A percentile compares a stretch with the other conserved stretches of the same genome.
Conservation (phyloP, 371 early-diverging fungal genomes). For the Mucor saturninus region DNA sequence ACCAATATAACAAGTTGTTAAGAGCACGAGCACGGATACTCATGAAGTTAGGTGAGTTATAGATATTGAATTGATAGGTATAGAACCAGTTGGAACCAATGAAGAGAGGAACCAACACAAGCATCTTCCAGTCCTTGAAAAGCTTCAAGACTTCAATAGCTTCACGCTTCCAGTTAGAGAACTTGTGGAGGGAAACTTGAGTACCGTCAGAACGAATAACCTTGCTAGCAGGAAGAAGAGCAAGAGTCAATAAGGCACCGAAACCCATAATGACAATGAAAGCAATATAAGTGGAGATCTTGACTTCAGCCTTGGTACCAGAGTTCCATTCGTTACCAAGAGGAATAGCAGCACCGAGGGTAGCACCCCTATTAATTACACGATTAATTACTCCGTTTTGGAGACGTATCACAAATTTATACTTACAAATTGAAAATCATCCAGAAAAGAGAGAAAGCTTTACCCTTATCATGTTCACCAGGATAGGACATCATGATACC, state of each 20-base stretch:
- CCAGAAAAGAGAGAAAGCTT: slow-evolving; percentile 74
- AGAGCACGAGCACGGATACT: slow-evolving; percentile 62
- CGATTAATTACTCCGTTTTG: slow-evolving; percentile 59
- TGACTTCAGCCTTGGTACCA: slow-evolving; percentile 15
- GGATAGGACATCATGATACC: slow-evolving; percentile 85
- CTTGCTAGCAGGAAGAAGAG: slow-evolving; percentile 62
- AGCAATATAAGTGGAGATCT: slow-evolving; percentile 61
- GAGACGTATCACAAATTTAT: neutral
- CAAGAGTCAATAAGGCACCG: slow-evolving; percentile 61
- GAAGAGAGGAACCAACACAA: slow-evolving; percentile 69
- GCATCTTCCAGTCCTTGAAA: slow-evolving; percentile 71
- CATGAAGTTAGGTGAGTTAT: slow-evolving; percentile 53
- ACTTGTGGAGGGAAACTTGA: slow-evolving; percentile 60
- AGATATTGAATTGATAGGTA: slow-evolving; percentile 64
- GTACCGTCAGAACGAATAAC: slow-evolving; percentile 72
- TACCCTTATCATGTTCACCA: slow-evolving; percentile 73
- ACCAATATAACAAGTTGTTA: slow-evolving; percentile 75
- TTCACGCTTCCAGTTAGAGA: slow-evolving; percentile 62
- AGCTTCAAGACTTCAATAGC: slow-evolving; percentile 60
- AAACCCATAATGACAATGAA: slow-evolving; percentile 69
- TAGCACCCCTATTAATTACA: slow-evolving; percentile 57
- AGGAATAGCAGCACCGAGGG: slow-evolving; percentile 73
- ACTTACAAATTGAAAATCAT: slow-evolving; percentile 71
- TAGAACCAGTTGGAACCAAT: slow-evolving; percentile 80
- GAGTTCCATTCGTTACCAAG: slow-evolving; percentile 64